Evolutionary conservation across 2,329 filamentous ascomycete genomes (phyloP), one percentile per base, ranked within the genome.

Genomic region (Monosporascus sp.): DNA sequence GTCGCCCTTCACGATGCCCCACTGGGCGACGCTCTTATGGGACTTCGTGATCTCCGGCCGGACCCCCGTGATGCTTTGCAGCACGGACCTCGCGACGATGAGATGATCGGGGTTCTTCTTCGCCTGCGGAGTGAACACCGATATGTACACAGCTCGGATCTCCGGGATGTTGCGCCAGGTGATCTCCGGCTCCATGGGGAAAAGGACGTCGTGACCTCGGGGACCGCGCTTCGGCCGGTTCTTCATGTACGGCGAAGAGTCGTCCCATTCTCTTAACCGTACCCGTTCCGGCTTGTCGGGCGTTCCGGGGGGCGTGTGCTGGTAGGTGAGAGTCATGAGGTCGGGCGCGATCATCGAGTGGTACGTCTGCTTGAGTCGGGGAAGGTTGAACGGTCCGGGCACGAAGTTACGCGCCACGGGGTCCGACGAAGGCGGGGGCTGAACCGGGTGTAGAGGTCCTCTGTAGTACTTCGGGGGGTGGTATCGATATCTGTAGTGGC

Each of bases 391-490:
- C 2, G 94, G 94, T 0, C 94, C 94, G 1, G 94, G 92, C 26
- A 89, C 79, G 71, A 94, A 99, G 67, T 91, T 80, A 68, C 94
- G 88, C 55, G 94, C 96, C 27, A 87, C 82, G 1, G 92, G 92
- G 65, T 97, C 89, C 58, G 92, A 94, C 50, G 86, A 82, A 40
- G 85, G 81, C n/a, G 91, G 93, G 55, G 91, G 89, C 75, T 96
- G 91, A 65, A 97, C 85, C 49, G 94, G 94, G 70, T 97, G 92
- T 24, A 97, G 80, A 59, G 92, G 92, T 53, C 94, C 94, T 66
- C 93, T 89, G 72, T 96, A 86, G 80, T 92, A 99, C 75, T 93
- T 94, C 58, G 94, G 94, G 49, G 93, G 87, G 60, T 92, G 91
- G 73, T 88, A 97, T 73, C 96, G 89, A 76, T 97, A 99, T 80